Evolutionary conservation across 257 asterid species (phyloP), one percentile per base, ranked within the genome.

Genomic region (Fraxinus anomala): DNA sequence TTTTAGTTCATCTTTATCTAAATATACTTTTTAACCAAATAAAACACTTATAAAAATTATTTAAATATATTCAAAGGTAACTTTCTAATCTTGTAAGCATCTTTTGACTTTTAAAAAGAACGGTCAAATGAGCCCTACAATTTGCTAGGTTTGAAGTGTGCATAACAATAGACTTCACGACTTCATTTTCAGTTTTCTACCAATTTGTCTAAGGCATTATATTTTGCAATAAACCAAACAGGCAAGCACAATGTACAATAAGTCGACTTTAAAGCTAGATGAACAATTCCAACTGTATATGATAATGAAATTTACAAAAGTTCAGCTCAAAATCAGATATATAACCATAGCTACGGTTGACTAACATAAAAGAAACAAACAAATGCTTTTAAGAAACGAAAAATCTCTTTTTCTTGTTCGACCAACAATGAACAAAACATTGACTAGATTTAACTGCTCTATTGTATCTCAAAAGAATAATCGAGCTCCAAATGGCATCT

Each of bases 401-500:
- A 7, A n/a, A n/a, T n/a, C 66, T 56, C 66, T n/a, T n/a, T 19
- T 19, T 56, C 26, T 56, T 56, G 26, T n/a, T 56, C 28, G 11
- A n/a, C 66, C 12, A 61, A 23, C 68, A 31, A 78, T 42, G 68
- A 74, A 80, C 31, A 39, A 79, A 78, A 69, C 68, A 80, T 63
- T 7, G 44, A 65, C 80, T 39, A 36, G 34, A 76, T 47, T 23
- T 85, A 87, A 17, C 76, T 75, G 33, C 78, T 80, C 84, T 86
- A 90, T 77, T 66, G 82, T 73, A 92, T 92, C 83, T 92, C 94
- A 3, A 92, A 92, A 14, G 88, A 83, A 82, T 90, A 92, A 76
- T 85, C 47, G 75, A 90, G 89, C 87, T 92, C 94, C 92, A 92
- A 73, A 76, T 90, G 87, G 67, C 85, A 73, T 82, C 92, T 87